These are phyloP conservation scores for Lactifluus subvellereus DNA, from an alignment of 768 basidiomycete species.

Conservation along the genomic window DNA sequence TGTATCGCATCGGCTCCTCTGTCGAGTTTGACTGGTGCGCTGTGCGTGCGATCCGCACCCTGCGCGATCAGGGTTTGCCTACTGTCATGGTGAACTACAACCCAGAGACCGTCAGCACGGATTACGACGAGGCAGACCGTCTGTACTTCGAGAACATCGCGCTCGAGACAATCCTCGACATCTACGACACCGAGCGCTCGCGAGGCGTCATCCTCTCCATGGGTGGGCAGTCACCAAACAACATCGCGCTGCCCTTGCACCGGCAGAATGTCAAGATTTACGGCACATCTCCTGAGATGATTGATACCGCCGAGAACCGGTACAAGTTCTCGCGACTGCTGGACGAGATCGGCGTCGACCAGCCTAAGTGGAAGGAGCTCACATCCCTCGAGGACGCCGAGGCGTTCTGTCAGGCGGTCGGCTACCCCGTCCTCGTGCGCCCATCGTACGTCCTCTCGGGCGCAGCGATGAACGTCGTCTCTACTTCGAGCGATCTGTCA, in stretches of 20 bases:
- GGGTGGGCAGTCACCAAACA: conserved; percentile 99
- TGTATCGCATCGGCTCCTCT: conserved; percentile 97
- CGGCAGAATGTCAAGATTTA: conserved; percentile 98
- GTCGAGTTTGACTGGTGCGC: conserved; percentile 99
- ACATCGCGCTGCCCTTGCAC: conserved; percentile 91
- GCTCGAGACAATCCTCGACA: conserved; percentile 92
- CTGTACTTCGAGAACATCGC: conserved; percentile 99
- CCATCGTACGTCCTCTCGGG: conserved; percentile 99
- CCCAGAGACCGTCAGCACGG: conserved; percentile 97
- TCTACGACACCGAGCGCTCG: conserved; percentile 87
- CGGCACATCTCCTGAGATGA: conserved; percentile 98
- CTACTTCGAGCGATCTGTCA: conserved; percentile 81
- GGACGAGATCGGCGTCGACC: conserved; percentile 98
- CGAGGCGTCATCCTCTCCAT: conserved; percentile 93
- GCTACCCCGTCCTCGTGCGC: conserved; percentile 92
- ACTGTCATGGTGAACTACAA: conserved; percentile 99
- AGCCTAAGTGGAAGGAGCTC: conserved; percentile 95
- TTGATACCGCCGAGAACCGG: conserved; percentile 97
- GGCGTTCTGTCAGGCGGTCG: conserved; percentile 86
- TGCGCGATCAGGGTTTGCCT: conserved; percentile 89
- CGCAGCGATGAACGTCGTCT: conserved; percentile 99
- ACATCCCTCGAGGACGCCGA: conserved; percentile 85
- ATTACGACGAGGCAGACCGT: conserved; percentile 97
- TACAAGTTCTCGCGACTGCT: conserved; percentile 99
- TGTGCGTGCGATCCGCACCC: conserved; percentile 91